These are phyloP conservation scores for Polytolypa hystricis DNA, from an alignment of 2,329 filamentous ascomycete genomes.

Conservation along the genomic window DNA sequence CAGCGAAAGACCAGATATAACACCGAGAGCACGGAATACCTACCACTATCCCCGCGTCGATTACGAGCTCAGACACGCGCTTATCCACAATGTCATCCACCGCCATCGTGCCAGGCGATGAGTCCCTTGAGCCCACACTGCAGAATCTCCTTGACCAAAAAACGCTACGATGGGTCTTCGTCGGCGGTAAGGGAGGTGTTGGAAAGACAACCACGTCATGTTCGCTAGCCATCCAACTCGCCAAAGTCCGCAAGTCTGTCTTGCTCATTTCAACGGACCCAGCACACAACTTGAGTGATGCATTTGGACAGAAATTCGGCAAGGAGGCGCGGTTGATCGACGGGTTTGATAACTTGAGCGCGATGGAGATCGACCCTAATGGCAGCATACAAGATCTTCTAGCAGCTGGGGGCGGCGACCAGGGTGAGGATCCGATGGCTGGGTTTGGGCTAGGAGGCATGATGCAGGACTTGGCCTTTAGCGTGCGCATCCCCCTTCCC, in stretches of 20 bases:
- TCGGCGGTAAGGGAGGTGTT: conserved; percentile 95
- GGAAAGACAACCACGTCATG: conserved; percentile 99
- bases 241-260: conserved; percentile 86
- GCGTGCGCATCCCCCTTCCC: conserved; percentile 46
- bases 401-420: conserved; percentile 61
- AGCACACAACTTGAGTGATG: conserved; percentile 94
- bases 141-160: conserved; percentile 93
- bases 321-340: conserved; percentile 91
- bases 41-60: too few relatives aligned
- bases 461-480: conserved; percentile 98
- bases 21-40: too few relatives aligned
- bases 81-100: conserved; percentile 31
- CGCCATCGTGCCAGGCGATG: conserved; percentile 43
- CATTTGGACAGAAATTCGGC: conserved; percentile 97
- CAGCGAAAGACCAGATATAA: too few relatives aligned
- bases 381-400: conserved; percentile 94
- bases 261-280: conserved; percentile 97
- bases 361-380: conserved; percentile 99
- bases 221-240: conserved; percentile 94
- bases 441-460: conserved; percentile 72
- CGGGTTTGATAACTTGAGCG: conserved; percentile 85
- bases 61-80: too few relatives aligned
- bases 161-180: conserved; percentile 95
- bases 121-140: conserved; percentile 80
- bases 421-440: conserved; percentile 53